phyloP scores from a whole-genome alignment of 2,329 filamentous ascomycete genomes.

The Aspergillus sp. region DNA sequence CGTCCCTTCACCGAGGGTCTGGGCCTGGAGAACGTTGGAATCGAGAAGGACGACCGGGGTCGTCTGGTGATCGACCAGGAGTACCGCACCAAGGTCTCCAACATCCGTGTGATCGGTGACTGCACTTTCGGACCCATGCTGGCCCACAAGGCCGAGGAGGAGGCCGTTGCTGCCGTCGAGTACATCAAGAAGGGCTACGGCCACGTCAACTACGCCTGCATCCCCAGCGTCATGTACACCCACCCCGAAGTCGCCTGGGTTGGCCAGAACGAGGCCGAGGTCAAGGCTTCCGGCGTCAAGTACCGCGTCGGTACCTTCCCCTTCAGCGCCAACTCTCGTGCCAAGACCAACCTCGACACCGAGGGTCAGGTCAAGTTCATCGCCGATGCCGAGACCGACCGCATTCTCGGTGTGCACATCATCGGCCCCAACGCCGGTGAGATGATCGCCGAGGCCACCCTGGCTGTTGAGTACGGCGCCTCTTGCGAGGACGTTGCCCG shows the following conservation, averaged over 20 bases:
- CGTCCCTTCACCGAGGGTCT: slow-evolving; percentile 91
- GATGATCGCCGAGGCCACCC: slow-evolving; percentile 97
- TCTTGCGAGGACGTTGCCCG: slow-evolving; percentile 91
- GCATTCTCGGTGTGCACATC: slow-evolving; percentile 94
- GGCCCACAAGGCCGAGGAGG: slow-evolving; percentile 98
- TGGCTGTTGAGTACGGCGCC: slow-evolving; percentile 95
- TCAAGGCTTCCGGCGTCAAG: slow-evolving; percentile 84
- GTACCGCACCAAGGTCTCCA: slow-evolving; percentile 95
- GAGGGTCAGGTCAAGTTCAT: slow-evolving; percentile 98
- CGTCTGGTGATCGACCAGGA: slow-evolving; percentile 97
- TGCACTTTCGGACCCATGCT: slow-evolving; percentile 98
- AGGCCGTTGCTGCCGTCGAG: slow-evolving; percentile 90
- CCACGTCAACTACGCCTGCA: slow-evolving; percentile 98
- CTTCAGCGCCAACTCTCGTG: slow-evolving; percentile 96
- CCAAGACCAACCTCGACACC: slow-evolving; percentile 97
- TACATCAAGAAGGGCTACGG: slow-evolving; percentile 98
- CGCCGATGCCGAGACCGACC: slow-evolving; percentile 92
- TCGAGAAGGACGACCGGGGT: slow-evolving; percentile 75
- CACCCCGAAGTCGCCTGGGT: slow-evolving; percentile 99
- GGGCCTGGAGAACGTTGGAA: slow-evolving; percentile 86
- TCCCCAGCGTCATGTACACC: slow-evolving; percentile 99
- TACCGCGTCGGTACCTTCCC: slow-evolving; percentile 95
- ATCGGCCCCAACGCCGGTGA: slow-evolving; percentile 94
- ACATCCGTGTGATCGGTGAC: slow-evolving; percentile 96
- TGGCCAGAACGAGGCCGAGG: slow-evolving; percentile 92